phyloP scores from a whole-genome alignment of 2,329 filamentous ascomycete genomes.

The Monilinia fructicola region DNA sequence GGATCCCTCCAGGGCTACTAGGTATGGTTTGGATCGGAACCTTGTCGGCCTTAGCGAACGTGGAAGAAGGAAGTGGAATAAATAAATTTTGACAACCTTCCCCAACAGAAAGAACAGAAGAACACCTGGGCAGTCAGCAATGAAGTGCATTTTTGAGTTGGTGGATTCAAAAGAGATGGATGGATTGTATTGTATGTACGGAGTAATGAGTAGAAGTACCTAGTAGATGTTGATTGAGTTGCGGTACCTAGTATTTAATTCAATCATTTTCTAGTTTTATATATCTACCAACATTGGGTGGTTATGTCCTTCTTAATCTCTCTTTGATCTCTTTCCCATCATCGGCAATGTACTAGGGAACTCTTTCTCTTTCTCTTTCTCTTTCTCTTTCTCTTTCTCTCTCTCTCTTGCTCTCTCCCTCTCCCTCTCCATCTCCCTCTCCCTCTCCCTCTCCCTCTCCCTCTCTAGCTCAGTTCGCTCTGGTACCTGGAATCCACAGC shows the following conservation, averaged over 20 bases:
- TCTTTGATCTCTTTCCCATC: too few relatives aligned
- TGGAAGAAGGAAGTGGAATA: constrained; percentile 23
- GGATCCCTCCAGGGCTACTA: too few relatives aligned
- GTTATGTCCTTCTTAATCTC: not conserved
- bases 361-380: too few relatives aligned
- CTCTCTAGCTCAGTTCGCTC: not conserved
- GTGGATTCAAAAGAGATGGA: too few relatives aligned
- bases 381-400: too few relatives aligned
- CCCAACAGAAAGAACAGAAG: not conserved
- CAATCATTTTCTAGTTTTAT: not conserved
- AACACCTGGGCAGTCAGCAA: not conserved
- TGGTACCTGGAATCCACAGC: constrained; percentile 9
- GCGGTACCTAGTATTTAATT: not conserved
- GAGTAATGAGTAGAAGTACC: too few relatives aligned
- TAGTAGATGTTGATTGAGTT: not conserved
- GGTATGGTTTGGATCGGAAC: constrained; percentile 19
- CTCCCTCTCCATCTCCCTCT: too few relatives aligned
- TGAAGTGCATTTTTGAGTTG: not conserved
- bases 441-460: too few relatives aligned
- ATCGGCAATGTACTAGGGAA: too few relatives aligned
- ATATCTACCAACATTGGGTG: too few relatives aligned
- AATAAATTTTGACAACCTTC: not conserved
- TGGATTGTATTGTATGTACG: too few relatives aligned
- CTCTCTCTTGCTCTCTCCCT: too few relatives aligned
- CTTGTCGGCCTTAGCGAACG: constrained; percentile 25